Evolutionary conservation across 805 yeast species (phyloP).

Genomic region (Suhomyces vadensis): DNA sequence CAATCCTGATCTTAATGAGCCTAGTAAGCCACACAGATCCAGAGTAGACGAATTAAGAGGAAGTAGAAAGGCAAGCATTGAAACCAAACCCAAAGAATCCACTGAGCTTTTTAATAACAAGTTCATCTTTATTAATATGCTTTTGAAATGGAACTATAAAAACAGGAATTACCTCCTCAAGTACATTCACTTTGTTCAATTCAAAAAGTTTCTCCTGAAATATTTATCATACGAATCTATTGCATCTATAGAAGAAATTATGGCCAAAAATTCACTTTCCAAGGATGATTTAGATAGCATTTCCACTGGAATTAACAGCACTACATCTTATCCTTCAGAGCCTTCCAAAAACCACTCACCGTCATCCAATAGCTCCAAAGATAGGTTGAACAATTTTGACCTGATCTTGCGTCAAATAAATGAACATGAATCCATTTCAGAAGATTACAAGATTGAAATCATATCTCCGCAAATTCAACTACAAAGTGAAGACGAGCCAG

Average conservation of each 20-base stretch:
- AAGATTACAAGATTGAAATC: slow-evolving; percentile 40
- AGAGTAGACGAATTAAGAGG: slow-evolving; percentile 10
- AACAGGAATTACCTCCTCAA: slow-evolving; percentile 35
- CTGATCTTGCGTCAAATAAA: slow-evolving; percentile 25
- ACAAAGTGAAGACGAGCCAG: slow-evolving; percentile 40
- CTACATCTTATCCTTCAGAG: not conserved
- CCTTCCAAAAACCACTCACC: not conserved
- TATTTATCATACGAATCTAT: slow-evolving; percentile 39
- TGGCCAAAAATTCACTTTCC: slow-evolving; percentile 17
- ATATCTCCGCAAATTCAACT: slow-evolving; percentile 47
- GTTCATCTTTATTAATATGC: slow-evolving; percentile 39
- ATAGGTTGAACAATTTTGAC: slow-evolving; percentile 31
- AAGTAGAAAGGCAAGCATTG: slow-evolving; percentile 9
- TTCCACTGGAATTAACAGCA: not conserved
- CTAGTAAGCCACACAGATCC: not conserved
- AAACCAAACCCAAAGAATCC: slow-evolving; percentile 10
- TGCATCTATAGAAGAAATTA: slow-evolving; percentile 32
- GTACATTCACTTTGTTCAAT: slow-evolving; percentile 39
- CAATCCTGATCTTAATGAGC: not conserved
- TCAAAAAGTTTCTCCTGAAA: slow-evolving; percentile 26
- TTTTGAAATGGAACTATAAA: slow-evolving; percentile 42
- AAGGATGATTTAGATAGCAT: slow-evolving; percentile 1
- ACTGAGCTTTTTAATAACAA: slow-evolving; percentile 33
- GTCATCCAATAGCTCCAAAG: slow-evolving; percentile 5
- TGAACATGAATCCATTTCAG: slow-evolving; percentile 30